These are phyloP conservation scores for Comarum palustre DNA, from an alignment of 306 rosid species.

Conservation along the genomic window DNA sequence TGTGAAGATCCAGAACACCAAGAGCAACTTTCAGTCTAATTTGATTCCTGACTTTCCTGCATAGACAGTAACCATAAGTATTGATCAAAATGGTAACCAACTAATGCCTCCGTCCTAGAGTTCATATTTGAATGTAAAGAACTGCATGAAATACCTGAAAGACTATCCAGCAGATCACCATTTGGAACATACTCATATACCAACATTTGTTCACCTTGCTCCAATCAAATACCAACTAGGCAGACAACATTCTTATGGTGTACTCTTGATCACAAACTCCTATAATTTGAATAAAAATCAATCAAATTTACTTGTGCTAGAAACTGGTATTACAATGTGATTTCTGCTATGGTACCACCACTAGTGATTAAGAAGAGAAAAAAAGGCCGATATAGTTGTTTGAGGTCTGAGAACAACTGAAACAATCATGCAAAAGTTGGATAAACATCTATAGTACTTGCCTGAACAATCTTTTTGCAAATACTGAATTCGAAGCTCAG, in stretches of 20 bases:
- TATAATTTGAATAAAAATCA: too few species aligned
- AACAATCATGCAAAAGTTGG: too few species aligned
- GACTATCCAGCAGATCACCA: slow-evolving; percentile 57
- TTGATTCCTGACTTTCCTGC: slow-evolving; percentile 63
- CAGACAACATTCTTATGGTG: slow-evolving; percentile 79
- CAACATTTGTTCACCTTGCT: slow-evolving; percentile 79
- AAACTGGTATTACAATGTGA: too few species aligned
- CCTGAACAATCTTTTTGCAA: too few species aligned
- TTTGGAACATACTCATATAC: slow-evolving; percentile 71
- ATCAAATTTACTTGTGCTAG: too few species aligned
- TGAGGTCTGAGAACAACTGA: too few species aligned
- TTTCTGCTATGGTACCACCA: too few species aligned
- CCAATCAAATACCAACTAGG: slow-evolving; percentile 74
- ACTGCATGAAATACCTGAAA: slow-evolving; percentile 51
- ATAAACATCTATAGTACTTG: too few species aligned
- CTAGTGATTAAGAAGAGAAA: too few species aligned
- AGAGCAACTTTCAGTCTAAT: slow-evolving; percentile 62
- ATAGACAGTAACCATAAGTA: neutral
- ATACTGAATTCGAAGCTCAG: too few species aligned
- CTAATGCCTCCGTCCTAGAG: neutral
- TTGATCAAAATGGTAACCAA: neutral
- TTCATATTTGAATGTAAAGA: neutral
- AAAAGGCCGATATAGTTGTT: too few species aligned
- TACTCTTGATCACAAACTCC: slow-evolving; percentile 79
- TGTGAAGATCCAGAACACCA: too few species aligned